Base-by-base conservation (phyloP, 352 stramenopile species). In the Hyaloperonospora brassicae region DNA sequence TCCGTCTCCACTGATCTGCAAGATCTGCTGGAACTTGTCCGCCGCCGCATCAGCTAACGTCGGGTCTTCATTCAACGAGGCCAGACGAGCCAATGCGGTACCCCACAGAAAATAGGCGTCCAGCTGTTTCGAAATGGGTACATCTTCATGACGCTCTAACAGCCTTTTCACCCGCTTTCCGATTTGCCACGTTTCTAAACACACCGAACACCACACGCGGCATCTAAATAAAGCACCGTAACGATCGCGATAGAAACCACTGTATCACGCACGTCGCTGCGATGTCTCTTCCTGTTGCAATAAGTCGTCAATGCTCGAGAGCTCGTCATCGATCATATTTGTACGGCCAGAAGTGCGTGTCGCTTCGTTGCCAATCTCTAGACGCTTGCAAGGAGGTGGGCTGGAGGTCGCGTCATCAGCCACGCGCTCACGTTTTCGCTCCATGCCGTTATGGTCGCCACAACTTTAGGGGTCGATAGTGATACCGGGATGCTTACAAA, bases 11-110 rank as follows among this genome's bases (percentile, higher is more conserved):
- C 47, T 59, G 14, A 87, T 57, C 46, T 60, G n/a, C 55, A 72
- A 43, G 72, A 90, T 90, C 45, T 90, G 64, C 51, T 89, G 55
- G 62, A 93, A 93, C 58, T 93, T 93, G 70, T 93, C 79, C 1
- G 70, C 75, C 2, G 82, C 82, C 6, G 79, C 82, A 46, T 79
- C 66, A 0, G 82, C 82, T 42, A 93, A 61, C 40, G 68, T 86
- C 55, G 74, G 70, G 57, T 93, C 79, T 42, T 89, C 82, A 47
- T 90, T 89, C 41, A 87, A 58, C 22, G 79, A 81, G 36, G 79
- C 79, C 13, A 93, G 59, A 5, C 82, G 79, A 36, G 82, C 72
- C 27, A 93, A 55, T 13, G 82, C 82, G 5, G 79, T 88, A 30
- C 82, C 82, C 82, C 82, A 93, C 21, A 93, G 53, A 56, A 89